These are phyloP conservation scores for Glonium stellatum DNA, from an alignment of 495 filamentous ascomycete genomes.

Conservation along the genomic window DNA sequence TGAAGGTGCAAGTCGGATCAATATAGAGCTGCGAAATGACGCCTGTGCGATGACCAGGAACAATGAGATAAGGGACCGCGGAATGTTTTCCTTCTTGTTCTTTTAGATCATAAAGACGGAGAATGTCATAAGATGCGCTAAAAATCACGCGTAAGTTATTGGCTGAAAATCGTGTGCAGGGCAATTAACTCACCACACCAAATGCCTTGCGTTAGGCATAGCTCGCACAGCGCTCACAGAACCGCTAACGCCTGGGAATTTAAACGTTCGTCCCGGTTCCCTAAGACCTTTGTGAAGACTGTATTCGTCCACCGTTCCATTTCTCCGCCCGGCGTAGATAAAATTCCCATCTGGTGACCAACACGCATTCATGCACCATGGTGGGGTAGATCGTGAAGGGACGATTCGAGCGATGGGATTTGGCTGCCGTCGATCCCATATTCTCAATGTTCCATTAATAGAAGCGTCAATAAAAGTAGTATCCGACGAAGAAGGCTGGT, in stretches of 20 bases:
- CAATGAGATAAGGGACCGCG: constrained; percentile 84
- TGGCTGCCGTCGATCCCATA: constrained; percentile 82
- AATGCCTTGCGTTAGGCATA: constrained; percentile 90
- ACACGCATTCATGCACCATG: constrained; percentile 97
- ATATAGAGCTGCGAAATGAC: constrained; percentile 78
- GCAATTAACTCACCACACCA: constrained; percentile 62
- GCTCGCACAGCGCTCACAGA: constrained; percentile 76
- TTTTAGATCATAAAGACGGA: constrained; percentile 82
- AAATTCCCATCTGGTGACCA: constrained; percentile 95
- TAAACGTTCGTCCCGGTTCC: constrained; percentile 72
- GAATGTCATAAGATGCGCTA: constrained; percentile 87
- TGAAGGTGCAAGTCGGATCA: constrained; percentile 80
- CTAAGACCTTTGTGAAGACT: constrained; percentile 75
- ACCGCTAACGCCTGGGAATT: constrained; percentile 83
- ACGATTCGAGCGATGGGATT: constrained; percentile 71
- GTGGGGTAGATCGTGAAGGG: constrained; percentile 64
- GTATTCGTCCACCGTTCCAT: constrained; percentile 93
- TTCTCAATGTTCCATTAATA: constrained; percentile 77
- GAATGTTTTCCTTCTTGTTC: constrained; percentile 63
- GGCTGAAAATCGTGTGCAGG: neutral
- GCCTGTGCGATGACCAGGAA: constrained; percentile 86
- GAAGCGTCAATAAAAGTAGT: constrained; percentile 80
- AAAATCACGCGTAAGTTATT: neutral
- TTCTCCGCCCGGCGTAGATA: constrained; percentile 87
- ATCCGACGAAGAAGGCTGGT: constrained; percentile 43